These are phyloP conservation scores for Pilasporangium apinafurcum DNA, from an alignment of 352 stramenopile species.

Conservation along the genomic window DNA sequence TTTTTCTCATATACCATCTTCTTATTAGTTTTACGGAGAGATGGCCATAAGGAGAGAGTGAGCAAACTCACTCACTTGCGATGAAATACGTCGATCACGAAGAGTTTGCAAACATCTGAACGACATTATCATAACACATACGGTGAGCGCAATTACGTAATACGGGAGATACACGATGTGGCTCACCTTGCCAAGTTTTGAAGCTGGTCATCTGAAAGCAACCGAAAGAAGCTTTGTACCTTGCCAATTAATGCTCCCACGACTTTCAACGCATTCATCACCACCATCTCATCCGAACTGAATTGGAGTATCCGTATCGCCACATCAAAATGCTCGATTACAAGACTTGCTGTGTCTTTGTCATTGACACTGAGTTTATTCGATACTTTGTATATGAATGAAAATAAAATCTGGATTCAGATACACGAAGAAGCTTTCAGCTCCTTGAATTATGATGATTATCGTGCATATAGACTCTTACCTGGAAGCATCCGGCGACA, in stretches of 20 bases:
- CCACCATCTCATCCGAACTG: constrained; percentile 10
- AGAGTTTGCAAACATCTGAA: constrained; percentile 30
- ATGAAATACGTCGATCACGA: constrained; percentile 18
- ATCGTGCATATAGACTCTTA: too few species aligned
- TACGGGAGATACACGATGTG: background rate
- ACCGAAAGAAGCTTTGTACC: constrained; percentile 24
- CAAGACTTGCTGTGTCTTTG: background rate
- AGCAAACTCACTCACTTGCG: constrained; percentile 28
- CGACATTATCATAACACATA: background rate
- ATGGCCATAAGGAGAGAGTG: constrained; percentile 41
- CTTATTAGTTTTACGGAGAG: constrained; percentile 1
- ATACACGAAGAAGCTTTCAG: too few species aligned
- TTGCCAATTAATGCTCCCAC: constrained; percentile 48
- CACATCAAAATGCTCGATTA: background rate
- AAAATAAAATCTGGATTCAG: constrained; percentile 7
- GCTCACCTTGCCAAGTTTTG: constrained; percentile 30
- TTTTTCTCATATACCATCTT: too few species aligned
- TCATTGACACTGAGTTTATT: background rate
- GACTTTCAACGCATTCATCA: constrained; percentile 52
- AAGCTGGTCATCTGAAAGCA: constrained; percentile 12
- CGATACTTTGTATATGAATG: constrained; percentile 8
- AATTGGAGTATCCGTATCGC: background rate
- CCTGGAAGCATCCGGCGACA: constrained; percentile 5
- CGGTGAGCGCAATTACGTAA: background rate
- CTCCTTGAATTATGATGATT: too few species aligned